phyloP scores from a whole-genome alignment of 768 basidiomycete species.

The Lactarius hengduanensis region DNA sequence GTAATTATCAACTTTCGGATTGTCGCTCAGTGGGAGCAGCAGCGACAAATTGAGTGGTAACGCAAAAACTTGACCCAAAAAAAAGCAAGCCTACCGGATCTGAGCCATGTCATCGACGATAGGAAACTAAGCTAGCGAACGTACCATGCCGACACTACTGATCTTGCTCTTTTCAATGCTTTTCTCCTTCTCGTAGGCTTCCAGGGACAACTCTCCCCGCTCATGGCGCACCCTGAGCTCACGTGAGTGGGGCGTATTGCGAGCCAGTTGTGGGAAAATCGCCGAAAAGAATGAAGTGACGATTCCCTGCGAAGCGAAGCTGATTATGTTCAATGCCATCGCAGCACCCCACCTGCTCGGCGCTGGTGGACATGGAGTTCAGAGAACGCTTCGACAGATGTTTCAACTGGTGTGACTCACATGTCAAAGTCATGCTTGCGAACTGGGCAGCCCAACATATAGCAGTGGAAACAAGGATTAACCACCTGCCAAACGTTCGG shows the following conservation, averaged over 20 bases:
- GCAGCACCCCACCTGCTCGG: constrained; percentile 70
- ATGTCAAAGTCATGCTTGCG: constrained; percentile 69
- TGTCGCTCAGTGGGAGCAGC: constrained; percentile 56
- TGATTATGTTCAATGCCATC: constrained; percentile 77
- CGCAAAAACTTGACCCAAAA: constrained; percentile 69
- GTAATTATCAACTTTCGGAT: constrained; percentile 73
- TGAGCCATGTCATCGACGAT: not conserved
- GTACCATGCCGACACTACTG: constrained; percentile 79
- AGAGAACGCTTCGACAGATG: not conserved
- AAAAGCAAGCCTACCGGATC: constrained; percentile 60
- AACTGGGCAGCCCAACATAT: constrained; percentile 82
- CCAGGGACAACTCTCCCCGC: constrained; percentile 53
- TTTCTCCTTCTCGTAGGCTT: constrained; percentile 71
- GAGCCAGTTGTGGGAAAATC: constrained; percentile 74
- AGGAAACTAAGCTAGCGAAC: constrained; percentile 17
- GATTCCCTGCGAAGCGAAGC: constrained; percentile 77
- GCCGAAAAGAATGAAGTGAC: constrained; percentile 82
- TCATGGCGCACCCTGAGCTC: constrained; percentile 54
- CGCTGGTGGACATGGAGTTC: constrained; percentile 36
- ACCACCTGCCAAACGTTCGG: constrained; percentile 74
- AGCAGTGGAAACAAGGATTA: constrained; percentile 63
- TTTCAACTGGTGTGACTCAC: constrained; percentile 39
- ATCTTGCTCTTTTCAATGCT: constrained; percentile 82
- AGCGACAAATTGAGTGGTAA: constrained; percentile 67
- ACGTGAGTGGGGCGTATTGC: constrained; percentile 68